phyloP scores from a whole-genome alignment of 208 protist species.

The Leishmania amazonensis region DNA sequence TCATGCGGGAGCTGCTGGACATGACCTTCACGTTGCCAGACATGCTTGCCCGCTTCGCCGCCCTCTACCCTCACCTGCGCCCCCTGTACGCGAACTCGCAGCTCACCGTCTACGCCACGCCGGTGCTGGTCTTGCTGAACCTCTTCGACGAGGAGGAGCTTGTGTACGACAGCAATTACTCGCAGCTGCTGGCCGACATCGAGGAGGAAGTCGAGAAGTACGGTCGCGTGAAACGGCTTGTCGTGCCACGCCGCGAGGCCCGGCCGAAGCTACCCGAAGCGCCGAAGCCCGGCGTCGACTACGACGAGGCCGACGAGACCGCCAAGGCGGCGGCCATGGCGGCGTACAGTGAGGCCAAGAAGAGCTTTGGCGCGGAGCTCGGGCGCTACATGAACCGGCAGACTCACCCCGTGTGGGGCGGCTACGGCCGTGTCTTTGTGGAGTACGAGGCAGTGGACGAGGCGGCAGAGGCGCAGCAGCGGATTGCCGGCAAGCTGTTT shows the following conservation, averaged over 20 bases:
- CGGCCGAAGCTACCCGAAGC: constrained; percentile 58
- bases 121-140: constrained; percentile 84
- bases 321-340: constrained; percentile 37
- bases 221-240: constrained; percentile 77
- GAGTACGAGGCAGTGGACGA: constrained; percentile 89
- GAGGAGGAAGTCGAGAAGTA: constrained; percentile 83
- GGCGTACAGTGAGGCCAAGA: constrained; percentile 50
- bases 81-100: constrained; percentile 71
- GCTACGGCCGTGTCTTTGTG: constrained; percentile 85
- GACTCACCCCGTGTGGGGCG: constrained; percentile 82
- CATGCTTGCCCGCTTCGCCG: constrained; percentile 58
- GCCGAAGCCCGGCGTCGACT: constrained; percentile 42
- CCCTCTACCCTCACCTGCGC: constrained; percentile 67
- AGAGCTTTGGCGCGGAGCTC: constrained; percentile 49
- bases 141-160: constrained; percentile 90
- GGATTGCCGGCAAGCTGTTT: constrained; percentile 86
- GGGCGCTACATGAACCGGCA: constrained; percentile 64
- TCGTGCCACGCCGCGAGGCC: constrained; percentile 77
- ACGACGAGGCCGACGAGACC: constrained; percentile 24
- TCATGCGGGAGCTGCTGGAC: constrained; percentile 73
- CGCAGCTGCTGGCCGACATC: constrained; percentile 69
- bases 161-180: constrained; percentile 69
- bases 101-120: constrained; percentile 78
- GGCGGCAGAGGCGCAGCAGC: constrained; percentile 73
- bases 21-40: constrained; percentile 58